phyloP scores from a whole-genome alignment of 2,329 filamentous ascomycete genomes.

The Trichoderma polysporum region DNA sequence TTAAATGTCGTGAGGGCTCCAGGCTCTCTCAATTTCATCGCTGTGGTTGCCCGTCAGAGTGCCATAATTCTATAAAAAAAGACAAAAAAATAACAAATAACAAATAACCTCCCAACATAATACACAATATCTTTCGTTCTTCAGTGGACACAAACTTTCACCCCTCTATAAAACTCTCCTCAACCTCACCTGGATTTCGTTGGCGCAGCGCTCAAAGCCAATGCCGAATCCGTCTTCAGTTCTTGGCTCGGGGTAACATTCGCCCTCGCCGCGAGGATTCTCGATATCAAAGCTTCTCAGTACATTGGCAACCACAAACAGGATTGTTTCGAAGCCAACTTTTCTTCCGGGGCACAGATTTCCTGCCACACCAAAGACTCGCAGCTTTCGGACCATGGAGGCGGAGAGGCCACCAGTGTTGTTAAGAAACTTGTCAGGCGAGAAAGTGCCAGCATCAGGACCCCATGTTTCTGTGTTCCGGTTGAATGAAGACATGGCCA shows the following conservation, averaged over 20 bases:
- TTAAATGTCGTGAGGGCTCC: background rate
- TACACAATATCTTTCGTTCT: background rate
- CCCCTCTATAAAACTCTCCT: background rate
- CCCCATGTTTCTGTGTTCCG: conserved; percentile 32
- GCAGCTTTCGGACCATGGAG: conserved; percentile 29
- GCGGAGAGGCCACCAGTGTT: conserved; percentile 26
- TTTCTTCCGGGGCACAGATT: conserved; percentile 35
- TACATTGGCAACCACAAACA: conserved; percentile 30
- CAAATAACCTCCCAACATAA: background rate
- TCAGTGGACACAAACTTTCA: background rate
- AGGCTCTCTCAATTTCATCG: background rate
- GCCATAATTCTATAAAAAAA: background rate
- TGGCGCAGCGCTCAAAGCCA: conserved; percentile 34
- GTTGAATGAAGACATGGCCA: conserved; percentile 36
- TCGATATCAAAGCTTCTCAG: conserved; percentile 32
- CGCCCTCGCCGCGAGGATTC: conserved; percentile 19
- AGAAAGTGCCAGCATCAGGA: conserved; percentile 29
- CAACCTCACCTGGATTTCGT: conserved; percentile 30
- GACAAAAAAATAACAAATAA: background rate
- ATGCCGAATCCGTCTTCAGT: conserved; percentile 31
- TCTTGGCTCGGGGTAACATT: conserved; percentile 26
- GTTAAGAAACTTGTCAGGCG: conserved; percentile 32
- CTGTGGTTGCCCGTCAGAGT: background rate
- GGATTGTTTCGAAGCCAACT: conserved; percentile 33
- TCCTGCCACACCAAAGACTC: conserved; percentile 34